Evolutionary conservation across 2,329 filamentous ascomycete species (phyloP), one percentile per base, ranked within the genome.

Genomic region (Dryadomyces quercivorus): DNA sequence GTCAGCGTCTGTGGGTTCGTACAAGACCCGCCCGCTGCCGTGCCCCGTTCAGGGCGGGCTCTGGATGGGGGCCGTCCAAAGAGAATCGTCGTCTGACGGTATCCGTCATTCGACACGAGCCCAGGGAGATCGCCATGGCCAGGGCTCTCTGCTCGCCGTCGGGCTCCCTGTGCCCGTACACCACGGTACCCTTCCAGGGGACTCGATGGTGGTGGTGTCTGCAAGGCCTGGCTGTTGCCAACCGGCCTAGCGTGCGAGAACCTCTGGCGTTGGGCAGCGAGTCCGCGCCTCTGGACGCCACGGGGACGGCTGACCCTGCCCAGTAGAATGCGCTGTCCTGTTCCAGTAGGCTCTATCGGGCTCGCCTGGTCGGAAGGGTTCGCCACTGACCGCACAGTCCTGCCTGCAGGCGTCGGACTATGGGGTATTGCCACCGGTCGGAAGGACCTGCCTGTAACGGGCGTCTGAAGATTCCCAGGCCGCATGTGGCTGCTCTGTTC

Each of bases 141-240:
- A 2, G 46, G 51, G 15, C 46, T 48, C 18, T 21, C 22, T 2
- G 45, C n/a, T 16, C 13, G 20, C 26, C 34, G 43, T 6, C 43
- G 9, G 15, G 5, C 47, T 4, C 9, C 16, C 15, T 31, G 26
- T 31, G 8, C 26, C 8, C 44, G n/a, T 2, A 1, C 36, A 13
- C 55, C 22, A 12, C 20, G 20, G 16, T 8, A 8, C 4, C 5
- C 8, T 7, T 36, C 50, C 4, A 50, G 21, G 3, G 54, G 54
- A n/a, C 51, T 56, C 7, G 55, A 56, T 10, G 57, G 22, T 3
- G 58, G 58, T 12, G 57, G 56, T 2, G 57, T 57, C n/a, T 42
- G 57, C n/a, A 57, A 13, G 9, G 48, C 42, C 16, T 50, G 34
- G 5, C 38, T 15, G 6, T 16, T 9, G 12, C n/a, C 18, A 10